A percentile compares a stretch with the other conserved stretches of the same genome.
phyloP scores from a whole-genome alignment of 139 green algal genomes.

The Parachlorella kessleri region DNA sequence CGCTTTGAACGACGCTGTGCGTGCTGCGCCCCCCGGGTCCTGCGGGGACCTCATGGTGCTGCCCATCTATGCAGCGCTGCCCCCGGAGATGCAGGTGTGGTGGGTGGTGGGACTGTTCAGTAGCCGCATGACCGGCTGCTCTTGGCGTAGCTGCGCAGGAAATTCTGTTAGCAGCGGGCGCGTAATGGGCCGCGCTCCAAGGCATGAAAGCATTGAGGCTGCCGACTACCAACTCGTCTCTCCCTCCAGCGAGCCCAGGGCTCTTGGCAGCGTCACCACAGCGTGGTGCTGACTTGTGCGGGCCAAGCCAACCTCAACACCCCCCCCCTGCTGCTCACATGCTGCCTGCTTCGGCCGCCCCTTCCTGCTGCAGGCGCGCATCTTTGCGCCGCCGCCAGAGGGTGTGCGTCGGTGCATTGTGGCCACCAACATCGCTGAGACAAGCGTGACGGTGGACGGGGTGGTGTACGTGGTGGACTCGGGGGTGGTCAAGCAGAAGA shows the following conservation, averaged over 20 bases:
- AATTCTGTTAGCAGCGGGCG: too few relatives aligned
- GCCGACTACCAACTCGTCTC: too few relatives aligned
- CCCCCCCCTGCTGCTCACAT: too few relatives aligned
- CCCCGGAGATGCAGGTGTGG: constrained; percentile 78
- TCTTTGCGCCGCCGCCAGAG: constrained; percentile 76
- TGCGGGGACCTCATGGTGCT: constrained; percentile 80
- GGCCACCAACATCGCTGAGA: constrained; percentile 98
- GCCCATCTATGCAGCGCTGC: constrained; percentile 91
- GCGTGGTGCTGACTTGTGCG: too few relatives aligned
- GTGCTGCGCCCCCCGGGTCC: constrained; percentile 48
- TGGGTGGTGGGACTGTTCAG: too few relatives aligned
- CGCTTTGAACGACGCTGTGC: constrained; percentile 65
- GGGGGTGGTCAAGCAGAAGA: constrained; percentile 93
- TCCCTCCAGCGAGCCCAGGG: too few relatives aligned
- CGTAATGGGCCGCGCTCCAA: too few relatives aligned
- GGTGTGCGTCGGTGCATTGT: constrained; percentile 86
- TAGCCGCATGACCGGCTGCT: too few relatives aligned
- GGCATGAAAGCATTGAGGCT: too few relatives aligned
- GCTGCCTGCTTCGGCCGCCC: not conserved
- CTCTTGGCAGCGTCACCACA: too few relatives aligned
- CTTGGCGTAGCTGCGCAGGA: too few relatives aligned
- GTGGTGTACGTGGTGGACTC: constrained; percentile 86
- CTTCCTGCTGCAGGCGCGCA: constrained; percentile 62
- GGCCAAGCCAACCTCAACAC: too few relatives aligned
- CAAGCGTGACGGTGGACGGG: constrained; percentile 85